phyloP scores from a whole-genome alignment of 1,284 basidiomycete species.

The Trichosporon sp. region DNA sequence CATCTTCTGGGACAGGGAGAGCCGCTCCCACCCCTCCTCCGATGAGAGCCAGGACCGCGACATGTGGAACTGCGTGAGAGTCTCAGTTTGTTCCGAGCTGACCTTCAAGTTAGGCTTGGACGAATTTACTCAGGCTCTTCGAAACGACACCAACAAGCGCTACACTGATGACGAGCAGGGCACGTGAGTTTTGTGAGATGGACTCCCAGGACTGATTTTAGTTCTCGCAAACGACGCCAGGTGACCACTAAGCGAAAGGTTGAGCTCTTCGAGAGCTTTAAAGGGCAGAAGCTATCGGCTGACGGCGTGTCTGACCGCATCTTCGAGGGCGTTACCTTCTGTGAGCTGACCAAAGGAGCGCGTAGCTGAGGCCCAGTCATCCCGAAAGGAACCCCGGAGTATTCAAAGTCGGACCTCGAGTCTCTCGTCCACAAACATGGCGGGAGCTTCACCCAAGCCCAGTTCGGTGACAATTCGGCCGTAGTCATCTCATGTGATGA shows the following conservation, averaged over 20 bases:
- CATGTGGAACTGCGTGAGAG: slow-evolving; percentile 46
- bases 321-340: slow-evolving; percentile 70
- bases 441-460: slow-evolving; percentile 63
- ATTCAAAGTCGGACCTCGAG: slow-evolving; percentile 42
- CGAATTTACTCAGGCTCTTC: slow-evolving; percentile 35
- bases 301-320: slow-evolving; percentile 60
- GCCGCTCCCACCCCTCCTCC: slow-evolving; percentile 29
- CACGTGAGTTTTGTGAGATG: slow-evolving; percentile 25
- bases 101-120: slow-evolving; percentile 34
- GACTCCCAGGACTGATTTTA: background rate
- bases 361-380: slow-evolving; percentile 52
- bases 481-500: slow-evolving; percentile 55
- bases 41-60: slow-evolving; percentile 42
- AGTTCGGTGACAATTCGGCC: slow-evolving; percentile 39
- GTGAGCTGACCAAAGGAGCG: slow-evolving; percentile 52
- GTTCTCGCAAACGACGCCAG: slow-evolving; percentile 32
- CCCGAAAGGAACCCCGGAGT: slow-evolving; percentile 56
- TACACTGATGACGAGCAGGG: slow-evolving; percentile 42
- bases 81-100: background rate
- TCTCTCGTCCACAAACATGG: slow-evolving; percentile 65
- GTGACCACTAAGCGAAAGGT: slow-evolving; percentile 49
- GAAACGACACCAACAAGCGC: slow-evolving; percentile 35
- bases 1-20: slow-evolving; percentile 57
- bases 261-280: slow-evolving; percentile 61
- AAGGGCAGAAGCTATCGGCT: slow-evolving; percentile 60